Evolutionary conservation across 257 asterid genomes (phyloP).

Genomic region (Craterostigma plantagineum): DNA sequence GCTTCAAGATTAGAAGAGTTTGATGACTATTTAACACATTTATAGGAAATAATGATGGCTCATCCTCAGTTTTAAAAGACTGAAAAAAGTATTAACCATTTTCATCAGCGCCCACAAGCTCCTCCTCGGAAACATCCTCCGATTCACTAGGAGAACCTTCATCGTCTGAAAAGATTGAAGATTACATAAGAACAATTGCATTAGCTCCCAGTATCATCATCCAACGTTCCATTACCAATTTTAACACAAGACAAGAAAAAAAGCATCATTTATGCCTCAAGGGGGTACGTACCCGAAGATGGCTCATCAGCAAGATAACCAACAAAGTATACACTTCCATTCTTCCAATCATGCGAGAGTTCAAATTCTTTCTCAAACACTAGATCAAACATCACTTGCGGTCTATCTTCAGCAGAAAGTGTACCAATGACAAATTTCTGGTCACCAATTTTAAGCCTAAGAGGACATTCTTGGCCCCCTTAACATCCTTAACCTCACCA

Average conservation of each 20-base stretch:
- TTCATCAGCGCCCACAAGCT: conserved; percentile 4
- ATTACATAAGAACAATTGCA: background rate
- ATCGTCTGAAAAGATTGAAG: conserved; percentile 4
- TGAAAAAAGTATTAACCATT: conserved; percentile 8
- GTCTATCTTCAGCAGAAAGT: conserved; percentile 30
- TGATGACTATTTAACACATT: no score
- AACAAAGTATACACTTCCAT: conserved; percentile 39
- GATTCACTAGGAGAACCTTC: conserved; percentile 11
- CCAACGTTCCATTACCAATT: no score
- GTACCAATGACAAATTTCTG: conserved; percentile 28
- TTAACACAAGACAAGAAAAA: no score
- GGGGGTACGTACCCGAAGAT: conserved; percentile 7
- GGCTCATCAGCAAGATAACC: conserved; percentile 38
- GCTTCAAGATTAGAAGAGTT: no score
- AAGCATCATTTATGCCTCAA: no score
- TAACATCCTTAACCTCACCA: conserved; percentile 40
- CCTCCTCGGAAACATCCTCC: conserved; percentile 15
- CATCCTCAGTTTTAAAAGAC: no score
- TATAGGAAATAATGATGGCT: background rate
- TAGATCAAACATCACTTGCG: conserved; percentile 50
- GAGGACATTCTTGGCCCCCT: conserved; percentile 24
- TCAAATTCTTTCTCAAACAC: conserved; percentile 56
- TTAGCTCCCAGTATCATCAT: background rate
- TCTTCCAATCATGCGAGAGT: conserved; percentile 61
- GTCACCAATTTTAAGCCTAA: conserved; percentile 24